A percentile compares a stretch with the other conserved stretches of the same genome.
Evolutionary conservation across 768 basidiomycete species (phyloP).

Genomic region (Lactarius vividus): DNA sequence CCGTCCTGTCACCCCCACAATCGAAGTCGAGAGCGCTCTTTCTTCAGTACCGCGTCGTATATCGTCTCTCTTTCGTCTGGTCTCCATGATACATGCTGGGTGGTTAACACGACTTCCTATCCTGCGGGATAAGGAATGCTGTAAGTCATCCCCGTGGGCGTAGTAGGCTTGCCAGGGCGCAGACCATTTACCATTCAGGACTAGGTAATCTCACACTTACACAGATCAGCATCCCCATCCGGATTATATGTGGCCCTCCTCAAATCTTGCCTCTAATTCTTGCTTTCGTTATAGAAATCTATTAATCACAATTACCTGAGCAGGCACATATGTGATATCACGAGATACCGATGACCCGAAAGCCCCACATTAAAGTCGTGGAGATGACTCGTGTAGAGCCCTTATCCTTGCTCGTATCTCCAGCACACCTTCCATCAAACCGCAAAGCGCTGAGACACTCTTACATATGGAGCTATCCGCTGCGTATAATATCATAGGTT

Average conservation of each 20-base stretch:
- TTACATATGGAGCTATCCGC: background rate
- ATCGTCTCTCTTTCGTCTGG: background rate
- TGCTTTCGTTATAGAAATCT: background rate
- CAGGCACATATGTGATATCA: background rate
- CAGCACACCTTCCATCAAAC: too few species aligned
- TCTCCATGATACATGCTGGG: background rate
- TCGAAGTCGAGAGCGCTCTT: background rate
- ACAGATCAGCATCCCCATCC: background rate
- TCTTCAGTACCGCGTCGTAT: background rate
- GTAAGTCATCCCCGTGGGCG: background rate
- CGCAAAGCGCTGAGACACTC: background rate
- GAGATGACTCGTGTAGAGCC: too few species aligned
- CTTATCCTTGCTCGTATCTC: too few species aligned
- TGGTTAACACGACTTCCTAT: background rate
- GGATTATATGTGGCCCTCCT: background rate
- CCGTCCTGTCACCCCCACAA: background rate
- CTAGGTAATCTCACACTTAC: slow-evolving; percentile 2
- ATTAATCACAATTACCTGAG: background rate
- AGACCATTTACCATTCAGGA: slow-evolving; percentile 5
- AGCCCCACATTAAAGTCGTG: too few species aligned
- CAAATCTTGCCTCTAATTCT: too few species aligned
- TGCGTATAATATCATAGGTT: background rate
- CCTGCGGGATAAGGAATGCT: background rate
- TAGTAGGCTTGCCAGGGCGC: background rate
- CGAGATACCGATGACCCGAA: background rate